Percentiles rank a stretch among this genome's conserved stretches.
Conservation (phyloP, 306 rosid species). For the Amphicarpaea edgeworthii region DNA sequence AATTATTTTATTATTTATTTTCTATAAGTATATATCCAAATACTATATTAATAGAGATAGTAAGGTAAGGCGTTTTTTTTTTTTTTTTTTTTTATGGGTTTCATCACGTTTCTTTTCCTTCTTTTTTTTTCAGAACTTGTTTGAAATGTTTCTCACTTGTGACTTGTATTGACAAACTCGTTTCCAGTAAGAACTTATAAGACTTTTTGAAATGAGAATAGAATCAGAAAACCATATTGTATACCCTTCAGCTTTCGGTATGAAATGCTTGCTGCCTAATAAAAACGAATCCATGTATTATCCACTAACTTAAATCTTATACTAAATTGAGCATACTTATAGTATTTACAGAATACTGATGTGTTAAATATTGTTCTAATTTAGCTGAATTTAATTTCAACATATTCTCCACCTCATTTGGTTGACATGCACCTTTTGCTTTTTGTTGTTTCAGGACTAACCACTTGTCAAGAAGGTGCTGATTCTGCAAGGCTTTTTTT, state of each 20-base stretch:
- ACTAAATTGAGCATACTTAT: neutral
- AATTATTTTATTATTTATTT: too few relatives aligned
- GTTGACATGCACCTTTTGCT: neutral
- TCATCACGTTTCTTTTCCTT: too few relatives aligned
- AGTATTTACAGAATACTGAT: neutral
- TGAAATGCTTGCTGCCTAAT: slow-evolving; percentile 11
- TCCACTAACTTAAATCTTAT: neutral
- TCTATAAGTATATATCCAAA: too few relatives aligned
- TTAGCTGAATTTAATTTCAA: neutral
- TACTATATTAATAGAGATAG: too few relatives aligned
- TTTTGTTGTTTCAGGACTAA: neutral
- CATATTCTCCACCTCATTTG: neutral
- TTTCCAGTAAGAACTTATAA: too few relatives aligned
- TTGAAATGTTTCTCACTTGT: too few relatives aligned
- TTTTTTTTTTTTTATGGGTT: too few relatives aligned
- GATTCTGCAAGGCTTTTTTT: neutral
- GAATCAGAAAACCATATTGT: too few relatives aligned
- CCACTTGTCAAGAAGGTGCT: slow-evolving; percentile 20
- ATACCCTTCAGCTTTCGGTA: slow-evolving; percentile 19
- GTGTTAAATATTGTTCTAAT: neutral
- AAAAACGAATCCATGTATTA: neutral
- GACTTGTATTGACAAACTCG: too few relatives aligned
- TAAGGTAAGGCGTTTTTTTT: too few relatives aligned
- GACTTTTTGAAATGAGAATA: too few relatives aligned
- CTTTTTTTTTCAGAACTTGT: too few relatives aligned